phyloP scores from a whole-genome alignment of 192 early-diverging fungal genomes.

The Mortierella hygrophila region DNA sequence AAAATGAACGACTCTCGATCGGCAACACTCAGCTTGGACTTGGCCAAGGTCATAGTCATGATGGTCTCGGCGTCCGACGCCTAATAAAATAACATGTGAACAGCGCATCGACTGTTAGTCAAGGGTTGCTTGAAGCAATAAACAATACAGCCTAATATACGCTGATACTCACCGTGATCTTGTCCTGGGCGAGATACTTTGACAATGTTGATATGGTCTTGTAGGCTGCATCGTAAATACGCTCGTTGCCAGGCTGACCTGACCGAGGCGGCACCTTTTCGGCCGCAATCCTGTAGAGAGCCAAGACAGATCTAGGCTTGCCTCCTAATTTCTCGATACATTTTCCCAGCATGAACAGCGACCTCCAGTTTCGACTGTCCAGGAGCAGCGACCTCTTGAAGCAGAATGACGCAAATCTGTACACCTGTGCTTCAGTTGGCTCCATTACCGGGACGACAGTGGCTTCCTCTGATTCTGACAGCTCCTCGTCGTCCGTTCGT shows the following conservation, averaged over 20 bases:
- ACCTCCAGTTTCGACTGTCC: constrained; percentile 48
- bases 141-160: background rate
- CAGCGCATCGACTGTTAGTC: background rate
- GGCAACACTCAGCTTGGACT: constrained; percentile 30
- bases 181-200: constrained; percentile 63
- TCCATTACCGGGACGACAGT: constrained; percentile 29
- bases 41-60: constrained; percentile 22
- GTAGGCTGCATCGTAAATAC: constrained; percentile 71
- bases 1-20: constrained; percentile 49
- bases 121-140: background rate
- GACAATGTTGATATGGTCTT: constrained; percentile 68
- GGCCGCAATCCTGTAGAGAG: constrained; percentile 55
- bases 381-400: constrained; percentile 50
- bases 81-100: background rate
- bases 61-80: constrained; percentile 21
- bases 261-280: constrained; percentile 44
- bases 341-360: constrained; percentile 64
- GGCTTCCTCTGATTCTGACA: constrained; percentile 34
- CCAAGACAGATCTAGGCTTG: constrained; percentile 57
- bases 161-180: constrained; percentile 59
- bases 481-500: background rate
- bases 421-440: constrained; percentile 49
- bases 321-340: constrained; percentile 62
- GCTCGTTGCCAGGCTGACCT: constrained; percentile 65
- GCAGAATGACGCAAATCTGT: constrained; percentile 58